Percentiles rank a stretch among this genome's conserved stretches.
These are phyloP conservation scores for Tylopilus vinaceipallidus DNA, from an alignment of 768 basidiomycete genomes.

Conservation along the genomic window DNA sequence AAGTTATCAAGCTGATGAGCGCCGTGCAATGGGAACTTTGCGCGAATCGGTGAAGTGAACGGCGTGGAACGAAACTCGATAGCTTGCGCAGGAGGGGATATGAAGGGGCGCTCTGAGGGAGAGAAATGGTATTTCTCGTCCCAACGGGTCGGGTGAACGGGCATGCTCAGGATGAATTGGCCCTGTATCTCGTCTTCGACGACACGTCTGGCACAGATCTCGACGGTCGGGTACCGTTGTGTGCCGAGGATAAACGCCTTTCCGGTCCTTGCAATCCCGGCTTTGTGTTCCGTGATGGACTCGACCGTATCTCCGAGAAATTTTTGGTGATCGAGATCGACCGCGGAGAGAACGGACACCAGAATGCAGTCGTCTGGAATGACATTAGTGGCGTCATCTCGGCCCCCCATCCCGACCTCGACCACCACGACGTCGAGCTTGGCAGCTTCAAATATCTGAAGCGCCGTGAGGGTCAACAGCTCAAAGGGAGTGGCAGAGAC, in stretches of 20 bases:
- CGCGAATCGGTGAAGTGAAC: constrained; percentile 44
- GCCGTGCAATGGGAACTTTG: constrained; percentile 69
- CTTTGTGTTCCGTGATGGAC: constrained; percentile 80
- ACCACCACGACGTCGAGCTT: constrained; percentile 80
- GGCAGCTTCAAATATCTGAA: constrained; percentile 66
- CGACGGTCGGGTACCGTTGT: constrained; percentile 55
- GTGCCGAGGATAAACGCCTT: constrained; percentile 64
- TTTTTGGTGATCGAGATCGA: constrained; percentile 91
- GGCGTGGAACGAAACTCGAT: constrained; percentile 43
- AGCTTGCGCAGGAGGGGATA: constrained; percentile 39
- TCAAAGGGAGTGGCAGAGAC: constrained; percentile 75
- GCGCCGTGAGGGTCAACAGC: constrained; percentile 77
- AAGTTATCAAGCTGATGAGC: constrained; percentile 85
- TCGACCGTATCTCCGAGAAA: constrained; percentile 79
- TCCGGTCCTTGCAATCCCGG: constrained; percentile 67
- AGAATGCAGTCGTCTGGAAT: constrained; percentile 68
- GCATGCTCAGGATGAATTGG: constrained; percentile 34
- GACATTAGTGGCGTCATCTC: constrained; percentile 89
- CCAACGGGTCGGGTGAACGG: constrained; percentile 37
- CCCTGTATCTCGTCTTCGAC: constrained; percentile 42
- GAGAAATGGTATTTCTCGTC: constrained; percentile 34
- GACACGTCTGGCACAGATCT: constrained; percentile 39
- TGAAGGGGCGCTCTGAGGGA: constrained; percentile 27
- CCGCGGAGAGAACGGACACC: constrained; percentile 78
- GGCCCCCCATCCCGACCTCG: constrained; percentile 95